Percentiles rank a stretch among this genome's conserved stretches.
Conservation (phyloP, 2,329 filamentous ascomycete genomes). For the Phaeomoniella chlamydospora region DNA sequence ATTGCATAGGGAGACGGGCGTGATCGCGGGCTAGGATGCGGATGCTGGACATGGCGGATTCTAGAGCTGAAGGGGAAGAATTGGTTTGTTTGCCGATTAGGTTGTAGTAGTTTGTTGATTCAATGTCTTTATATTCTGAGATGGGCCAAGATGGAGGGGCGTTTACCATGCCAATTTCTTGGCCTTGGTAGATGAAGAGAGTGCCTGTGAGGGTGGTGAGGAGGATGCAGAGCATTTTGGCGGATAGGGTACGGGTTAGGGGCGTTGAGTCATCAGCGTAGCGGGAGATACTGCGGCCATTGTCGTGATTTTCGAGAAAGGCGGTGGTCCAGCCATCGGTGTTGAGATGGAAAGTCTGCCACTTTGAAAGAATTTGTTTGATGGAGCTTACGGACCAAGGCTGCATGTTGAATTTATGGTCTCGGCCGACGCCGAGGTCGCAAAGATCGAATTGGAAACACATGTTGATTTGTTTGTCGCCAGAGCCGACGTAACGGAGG, state of each 20-base stretch:
- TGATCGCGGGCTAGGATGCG: slow-evolving; percentile 47
- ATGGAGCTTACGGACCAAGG: slow-evolving; percentile 33
- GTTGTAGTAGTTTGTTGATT: slow-evolving; percentile 34
- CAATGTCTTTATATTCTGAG: slow-evolving; percentile 25
- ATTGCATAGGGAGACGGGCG: slow-evolving; percentile 54
- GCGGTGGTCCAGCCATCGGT: slow-evolving; percentile 39
- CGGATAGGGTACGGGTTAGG: slow-evolving; percentile 26
- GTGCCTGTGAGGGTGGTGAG: slow-evolving; percentile 35
- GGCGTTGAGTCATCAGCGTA: slow-evolving; percentile 34
- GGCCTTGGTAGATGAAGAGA: slow-evolving; percentile 45
- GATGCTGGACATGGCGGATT: slow-evolving; percentile 14
- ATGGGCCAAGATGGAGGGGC: slow-evolving; percentile 34
- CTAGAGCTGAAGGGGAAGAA: slow-evolving; percentile 10
- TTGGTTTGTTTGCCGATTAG: slow-evolving; percentile 30
- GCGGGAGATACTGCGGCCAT: slow-evolving; percentile 40
- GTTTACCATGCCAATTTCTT: slow-evolving; percentile 48
- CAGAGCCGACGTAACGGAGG: slow-evolving; percentile 43
- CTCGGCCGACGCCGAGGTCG: slow-evolving; percentile 38
- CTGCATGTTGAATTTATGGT: slow-evolving; percentile 34
- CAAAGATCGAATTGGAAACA: slow-evolving; percentile 55
- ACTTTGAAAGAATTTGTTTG: slow-evolving; percentile 32
- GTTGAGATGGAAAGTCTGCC: slow-evolving; percentile 37
- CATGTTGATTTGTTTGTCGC: slow-evolving; percentile 51
- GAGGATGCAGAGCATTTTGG: slow-evolving; percentile 41
- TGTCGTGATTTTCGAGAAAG: slow-evolving; percentile 52